Conservation (phyloP, 768 basidiomycete genomes). For the Cystobasidium onofrii region DNA sequence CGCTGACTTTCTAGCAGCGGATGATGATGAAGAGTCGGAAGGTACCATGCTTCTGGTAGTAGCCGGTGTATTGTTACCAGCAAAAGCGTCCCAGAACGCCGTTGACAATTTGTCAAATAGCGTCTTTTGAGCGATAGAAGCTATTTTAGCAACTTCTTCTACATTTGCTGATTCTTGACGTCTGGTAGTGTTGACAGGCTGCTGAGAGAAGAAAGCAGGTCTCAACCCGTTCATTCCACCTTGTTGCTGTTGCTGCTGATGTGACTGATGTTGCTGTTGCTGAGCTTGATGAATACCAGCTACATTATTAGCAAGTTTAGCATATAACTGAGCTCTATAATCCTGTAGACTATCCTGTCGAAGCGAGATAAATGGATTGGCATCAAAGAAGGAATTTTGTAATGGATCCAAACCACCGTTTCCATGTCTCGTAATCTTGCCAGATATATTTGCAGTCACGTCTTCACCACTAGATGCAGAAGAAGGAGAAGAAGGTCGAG, state of each 20-base stretch:
- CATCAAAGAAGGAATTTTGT: slow-evolving; percentile 36
- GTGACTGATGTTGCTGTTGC: slow-evolving; percentile 13
- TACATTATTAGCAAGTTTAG: slow-evolving; percentile 41
- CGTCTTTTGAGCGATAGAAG: slow-evolving; percentile 23
- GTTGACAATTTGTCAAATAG: slow-evolving; percentile 26
- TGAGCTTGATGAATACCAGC: slow-evolving; percentile 33
- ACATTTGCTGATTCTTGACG: background rate
- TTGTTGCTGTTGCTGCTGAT: background rate
- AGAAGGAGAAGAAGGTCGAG: background rate
- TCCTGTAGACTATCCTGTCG: slow-evolving; percentile 28
- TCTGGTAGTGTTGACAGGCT: background rate
- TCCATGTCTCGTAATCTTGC: background rate
- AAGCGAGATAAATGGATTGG: slow-evolving; percentile 39
- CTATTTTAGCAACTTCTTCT: slow-evolving; percentile 5
- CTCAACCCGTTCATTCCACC: background rate
- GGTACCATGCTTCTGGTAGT: background rate
- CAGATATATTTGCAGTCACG: background rate
- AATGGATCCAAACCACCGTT: background rate
- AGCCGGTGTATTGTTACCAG: background rate
- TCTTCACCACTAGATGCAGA: too few relatives aligned
- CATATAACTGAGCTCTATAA: slow-evolving; percentile 40
- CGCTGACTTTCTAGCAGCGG: background rate
- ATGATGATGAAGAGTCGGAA: background rate
- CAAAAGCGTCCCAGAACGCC: slow-evolving; percentile 30
- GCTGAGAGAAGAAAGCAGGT: slow-evolving; percentile 32